Base-by-base conservation (phyloP, 2,329 filamentous ascomycete genomes). In the Fusarium sterilihyphosum region DNA sequence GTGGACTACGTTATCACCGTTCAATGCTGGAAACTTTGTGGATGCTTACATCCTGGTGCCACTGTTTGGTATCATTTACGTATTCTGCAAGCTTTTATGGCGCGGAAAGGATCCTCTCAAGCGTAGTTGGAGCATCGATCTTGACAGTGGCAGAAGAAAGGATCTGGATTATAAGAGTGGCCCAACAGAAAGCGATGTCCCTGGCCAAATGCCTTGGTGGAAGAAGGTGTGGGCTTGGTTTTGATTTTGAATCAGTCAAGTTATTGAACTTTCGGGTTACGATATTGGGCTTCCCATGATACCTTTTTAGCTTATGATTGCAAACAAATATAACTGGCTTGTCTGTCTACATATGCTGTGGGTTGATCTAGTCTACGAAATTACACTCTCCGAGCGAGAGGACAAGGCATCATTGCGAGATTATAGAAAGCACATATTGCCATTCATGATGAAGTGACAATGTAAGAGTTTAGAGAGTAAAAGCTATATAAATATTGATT, bases 21-120 rank as follows among this genome's bases (percentile, higher is more conserved):
- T 91, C 70, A 80, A 87, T 44, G 88, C 86, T 0, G 88, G 86
- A 9, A 82, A 84, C n/a, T 91, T 92, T 74, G 89, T 92, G 17
- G 89, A 91, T 74, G 89, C 90, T 1, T 92, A 92, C 74, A 88
- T 92, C 62, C 79, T 92, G 31, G 78, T 92, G 37, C 89, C 89
- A 5, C 81, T 92, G 0, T 92, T 92, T 72, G 85, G 83, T 2
- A 65, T 91, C 47, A 90, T 92, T 22, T 91, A 88, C 73, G 69
- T 86, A 3, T 84, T 76, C 3, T 89, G 88, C 77, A 92, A 91
- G 78, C 59, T 90, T 9, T 81, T 84, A 46, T 89, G 88, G 81
- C 77, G 81, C 33, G 74, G 79, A n/a, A 85, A 84, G 68, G 91
- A 90, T 5, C 83, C 80, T 12, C 82, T 86, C 64, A 87, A 88